These are phyloP conservation scores for Fusarium drepaniforme DNA, from an alignment of 2,329 filamentous ascomycete species.

Conservation along the genomic window DNA sequence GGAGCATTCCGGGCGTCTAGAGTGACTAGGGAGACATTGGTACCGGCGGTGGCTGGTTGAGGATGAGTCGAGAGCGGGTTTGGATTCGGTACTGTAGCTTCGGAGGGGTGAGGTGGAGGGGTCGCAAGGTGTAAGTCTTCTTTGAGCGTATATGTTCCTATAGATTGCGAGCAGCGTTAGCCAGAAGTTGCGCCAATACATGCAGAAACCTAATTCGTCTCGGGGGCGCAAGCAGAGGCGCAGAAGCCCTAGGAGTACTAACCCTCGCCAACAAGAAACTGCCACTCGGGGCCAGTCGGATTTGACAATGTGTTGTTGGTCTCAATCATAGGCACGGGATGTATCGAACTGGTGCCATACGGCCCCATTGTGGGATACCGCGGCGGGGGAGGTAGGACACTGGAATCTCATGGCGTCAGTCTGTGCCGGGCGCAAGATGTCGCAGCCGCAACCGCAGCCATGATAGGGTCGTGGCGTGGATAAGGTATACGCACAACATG, in stretches of 20 bases:
- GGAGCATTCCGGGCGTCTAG: constrained; percentile 72
- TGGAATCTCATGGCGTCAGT: constrained; percentile 52
- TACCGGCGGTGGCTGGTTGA: constrained; percentile 85
- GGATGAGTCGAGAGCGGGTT: constrained; percentile 92
- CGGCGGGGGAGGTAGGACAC: constrained; percentile 87
- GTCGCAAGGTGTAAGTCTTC: constrained; percentile 94
- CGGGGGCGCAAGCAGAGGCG: neutral
- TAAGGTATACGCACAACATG: constrained; percentile 44
- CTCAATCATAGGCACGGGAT: constrained; percentile 84
- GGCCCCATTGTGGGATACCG: constrained; percentile 82
- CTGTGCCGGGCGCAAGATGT: constrained; percentile 24
- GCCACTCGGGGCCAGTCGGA: constrained; percentile 85
- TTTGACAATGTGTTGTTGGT: constrained; percentile 91
- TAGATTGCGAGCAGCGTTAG: constrained; percentile 32
- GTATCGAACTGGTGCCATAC: constrained; percentile 76
- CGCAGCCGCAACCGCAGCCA: constrained; percentile 6
- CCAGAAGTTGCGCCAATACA: neutral
- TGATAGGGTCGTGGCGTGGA: neutral
- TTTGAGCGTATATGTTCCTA: constrained; percentile 89
- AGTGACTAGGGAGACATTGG: constrained; percentile 83
- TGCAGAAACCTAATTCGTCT: neutral
- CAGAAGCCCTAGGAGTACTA: constrained; percentile 5
- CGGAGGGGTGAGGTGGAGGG: constrained; percentile 94
- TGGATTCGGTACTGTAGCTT: constrained; percentile 86
- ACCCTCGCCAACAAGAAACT: constrained; percentile 96